These are phyloP conservation scores for Reticulascus tulasneorum DNA, from an alignment of 2,329 filamentous ascomycete species.

Conservation along the genomic window DNA sequence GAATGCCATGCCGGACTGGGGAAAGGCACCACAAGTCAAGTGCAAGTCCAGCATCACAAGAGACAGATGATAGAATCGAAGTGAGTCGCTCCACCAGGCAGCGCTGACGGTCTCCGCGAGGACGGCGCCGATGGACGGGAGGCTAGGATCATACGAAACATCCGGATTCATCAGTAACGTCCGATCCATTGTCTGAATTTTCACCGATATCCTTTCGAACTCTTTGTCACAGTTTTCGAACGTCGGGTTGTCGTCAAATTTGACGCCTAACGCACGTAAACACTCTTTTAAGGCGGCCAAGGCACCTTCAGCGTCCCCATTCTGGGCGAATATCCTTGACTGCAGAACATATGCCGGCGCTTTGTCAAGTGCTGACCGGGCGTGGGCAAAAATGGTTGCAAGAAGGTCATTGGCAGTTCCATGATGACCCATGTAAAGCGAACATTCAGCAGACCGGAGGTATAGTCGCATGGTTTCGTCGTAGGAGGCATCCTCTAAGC, in stretches of 20 bases:
- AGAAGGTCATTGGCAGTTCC: conserved; percentile 66
- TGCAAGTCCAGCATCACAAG: conserved; percentile 65
- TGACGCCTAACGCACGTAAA: conserved; percentile 63
- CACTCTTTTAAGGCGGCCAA: conserved; percentile 69
- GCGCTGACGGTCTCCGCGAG: conserved; percentile 66
- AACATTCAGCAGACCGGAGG: conserved; percentile 76
- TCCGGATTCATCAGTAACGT: conserved; percentile 39
- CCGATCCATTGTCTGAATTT: conserved; percentile 55
- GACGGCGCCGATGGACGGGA: conserved; percentile 65
- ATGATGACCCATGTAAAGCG: conserved; percentile 72
- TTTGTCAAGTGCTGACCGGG: conserved; percentile 71
- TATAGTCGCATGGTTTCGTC: conserved; percentile 80
- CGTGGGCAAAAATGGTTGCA: conserved; percentile 64
- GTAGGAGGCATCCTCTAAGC: conserved; percentile 69
- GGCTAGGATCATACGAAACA: conserved; percentile 43
- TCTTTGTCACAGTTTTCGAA: conserved; percentile 75
- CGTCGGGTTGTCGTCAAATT: conserved; percentile 60
- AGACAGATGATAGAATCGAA: conserved; percentile 69
- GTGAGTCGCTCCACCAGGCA: conserved; percentile 68
- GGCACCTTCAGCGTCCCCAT: conserved; percentile 66
- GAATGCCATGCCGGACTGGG: conserved; percentile 66
- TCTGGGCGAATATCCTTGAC: conserved; percentile 72
- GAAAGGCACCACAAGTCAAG: conserved; percentile 59
- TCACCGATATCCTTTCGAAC: conserved; percentile 60
- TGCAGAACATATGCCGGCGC: conserved; percentile 80